phyloP scores from a whole-genome alignment of 2,329 filamentous ascomycete genomes.

The Cladosporium austrohemisphaericum region DNA sequence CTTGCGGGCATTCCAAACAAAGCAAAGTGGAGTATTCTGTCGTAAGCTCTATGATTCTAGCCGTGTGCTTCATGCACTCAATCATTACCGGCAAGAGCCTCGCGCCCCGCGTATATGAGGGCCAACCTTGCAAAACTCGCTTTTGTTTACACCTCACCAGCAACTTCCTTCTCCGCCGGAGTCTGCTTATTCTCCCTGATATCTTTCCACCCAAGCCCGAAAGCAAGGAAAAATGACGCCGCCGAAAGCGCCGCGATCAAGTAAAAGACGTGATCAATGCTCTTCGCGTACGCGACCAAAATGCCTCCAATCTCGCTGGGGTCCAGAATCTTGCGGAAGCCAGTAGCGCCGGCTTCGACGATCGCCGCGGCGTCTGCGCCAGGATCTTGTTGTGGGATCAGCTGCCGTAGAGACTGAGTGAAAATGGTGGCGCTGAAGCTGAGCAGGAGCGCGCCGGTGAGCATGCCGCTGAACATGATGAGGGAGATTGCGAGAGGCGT shows the following conservation, averaged over 20 bases:
- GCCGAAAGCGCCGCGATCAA: conserved; percentile 32
- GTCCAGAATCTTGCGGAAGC: conserved; percentile 35
- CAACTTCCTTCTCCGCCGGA: neutral
- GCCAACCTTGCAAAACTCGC: too few species aligned
- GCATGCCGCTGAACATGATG: conserved; percentile 30
- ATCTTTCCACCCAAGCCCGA: conserved; percentile 49
- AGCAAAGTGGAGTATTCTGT: too few species aligned
- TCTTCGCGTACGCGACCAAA: conserved; percentile 40
- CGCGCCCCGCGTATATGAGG: too few species aligned
- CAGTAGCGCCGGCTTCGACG: conserved; percentile 44
- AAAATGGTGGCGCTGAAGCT: conserved; percentile 32
- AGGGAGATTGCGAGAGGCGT: conserved; percentile 30
- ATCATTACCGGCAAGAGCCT: too few species aligned
- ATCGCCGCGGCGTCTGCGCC: conserved; percentile 31
- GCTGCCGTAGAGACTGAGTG: conserved; percentile 33
- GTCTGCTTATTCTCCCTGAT: conserved; percentile 31
- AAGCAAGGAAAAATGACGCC: conserved; percentile 35
- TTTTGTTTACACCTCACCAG: neutral
- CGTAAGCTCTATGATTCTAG: too few species aligned
- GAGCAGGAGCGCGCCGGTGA: conserved; percentile 33
- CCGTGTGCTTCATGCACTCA: too few species aligned
- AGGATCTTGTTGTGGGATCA: conserved; percentile 33
- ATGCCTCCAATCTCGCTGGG: conserved; percentile 34
- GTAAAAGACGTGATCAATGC: conserved; percentile 41
- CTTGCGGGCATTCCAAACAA: too few species aligned